Evolutionary conservation across 169 alveolate species (phyloP).

Genomic region (Plasmodium malariae): DNA sequence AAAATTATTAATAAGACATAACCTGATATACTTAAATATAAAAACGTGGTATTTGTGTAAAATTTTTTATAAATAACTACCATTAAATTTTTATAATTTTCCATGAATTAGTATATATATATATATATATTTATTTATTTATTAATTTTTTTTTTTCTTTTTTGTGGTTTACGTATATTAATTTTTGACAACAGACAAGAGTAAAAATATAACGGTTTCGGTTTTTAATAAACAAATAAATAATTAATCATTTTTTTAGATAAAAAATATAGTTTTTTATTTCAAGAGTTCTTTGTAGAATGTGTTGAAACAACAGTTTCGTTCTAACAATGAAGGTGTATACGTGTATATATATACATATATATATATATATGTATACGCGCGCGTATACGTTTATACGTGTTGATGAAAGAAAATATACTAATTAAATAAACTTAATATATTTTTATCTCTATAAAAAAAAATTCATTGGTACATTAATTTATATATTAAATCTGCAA

Average conservation of each 20-base stretch:
- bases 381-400: background rate
- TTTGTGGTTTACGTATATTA: constrained; percentile 4
- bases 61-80: too few species aligned
- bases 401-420: background rate
- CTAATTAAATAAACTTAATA: background rate
- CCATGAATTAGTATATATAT: background rate
- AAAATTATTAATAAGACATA: background rate
- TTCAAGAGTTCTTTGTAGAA: background rate
- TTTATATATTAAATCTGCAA: constrained; percentile 5
- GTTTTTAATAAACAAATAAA: constrained; percentile 20
- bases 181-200: background rate
- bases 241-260: constrained; percentile 29
- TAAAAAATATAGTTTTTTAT: background rate
- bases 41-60: constrained; percentile 1
- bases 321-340: background rate
- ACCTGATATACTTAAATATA: background rate
- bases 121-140: background rate
- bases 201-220: background rate
- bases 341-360: background rate
- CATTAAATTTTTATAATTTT: background rate
- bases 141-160: constrained; percentile 3
- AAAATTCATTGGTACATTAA: background rate
- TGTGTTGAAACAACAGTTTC: constrained; percentile 30
- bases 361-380: background rate
- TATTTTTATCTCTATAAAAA: constrained; percentile 15